A percentile compares a stretch with the other conserved stretches of the same genome.
Evolutionary conservation across 169 alveolate species (phyloP).

Genomic region (Plasmodium gonderi): DNA sequence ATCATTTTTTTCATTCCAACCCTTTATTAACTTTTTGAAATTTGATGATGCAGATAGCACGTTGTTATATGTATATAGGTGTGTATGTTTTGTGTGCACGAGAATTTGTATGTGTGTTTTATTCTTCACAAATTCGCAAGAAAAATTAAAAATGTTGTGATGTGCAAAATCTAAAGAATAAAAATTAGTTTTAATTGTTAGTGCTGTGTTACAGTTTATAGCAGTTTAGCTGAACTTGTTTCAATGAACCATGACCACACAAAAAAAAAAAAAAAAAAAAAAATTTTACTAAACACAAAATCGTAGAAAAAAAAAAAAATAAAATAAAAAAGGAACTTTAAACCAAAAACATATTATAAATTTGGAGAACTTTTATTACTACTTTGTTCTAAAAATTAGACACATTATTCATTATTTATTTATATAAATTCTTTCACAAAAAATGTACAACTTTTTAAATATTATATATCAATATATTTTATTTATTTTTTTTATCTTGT

Average conservation of each 20-base stretch:
- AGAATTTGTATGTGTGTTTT: background rate
- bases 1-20: background rate
- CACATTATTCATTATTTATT: background rate
- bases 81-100: background rate
- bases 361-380: background rate
- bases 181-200: background rate
- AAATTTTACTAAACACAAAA: background rate
- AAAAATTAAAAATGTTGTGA: background rate
- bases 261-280: background rate
- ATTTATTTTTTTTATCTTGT: background rate
- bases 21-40: background rate
- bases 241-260: background rate
- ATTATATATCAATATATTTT: background rate
- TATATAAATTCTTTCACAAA: background rate
- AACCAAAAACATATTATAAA: background rate
- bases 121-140: background rate
- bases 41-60: background rate
- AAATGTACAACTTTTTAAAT: background rate
- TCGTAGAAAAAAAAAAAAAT: background rate
- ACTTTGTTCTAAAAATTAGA: background rate
- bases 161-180: background rate
- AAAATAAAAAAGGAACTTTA: background rate
- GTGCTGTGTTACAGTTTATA: background rate
- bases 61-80: background rate
- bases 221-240: background rate